Evolutionary conservation across 2,329 filamentous ascomycete genomes (phyloP).

Genomic region (Geosmithia flava): DNA sequence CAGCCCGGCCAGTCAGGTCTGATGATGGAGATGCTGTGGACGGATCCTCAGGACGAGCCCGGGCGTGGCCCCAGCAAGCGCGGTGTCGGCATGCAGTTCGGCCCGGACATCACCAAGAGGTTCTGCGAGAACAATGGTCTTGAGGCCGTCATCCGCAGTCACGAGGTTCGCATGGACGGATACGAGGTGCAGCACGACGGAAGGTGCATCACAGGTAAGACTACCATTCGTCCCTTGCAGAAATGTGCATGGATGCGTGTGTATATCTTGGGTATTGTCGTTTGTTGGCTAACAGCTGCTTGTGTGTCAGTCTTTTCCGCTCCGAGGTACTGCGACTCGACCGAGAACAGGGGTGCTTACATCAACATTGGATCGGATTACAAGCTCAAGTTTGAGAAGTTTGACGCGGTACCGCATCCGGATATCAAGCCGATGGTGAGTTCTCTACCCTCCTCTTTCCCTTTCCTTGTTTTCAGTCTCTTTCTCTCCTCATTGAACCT

Average conservation of each 20-base stretch:
- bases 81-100: constrained; percentile 92
- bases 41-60: constrained; percentile 76
- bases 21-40: constrained; percentile 99
- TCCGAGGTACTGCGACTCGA: constrained; percentile 93
- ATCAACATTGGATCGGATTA: constrained; percentile 92
- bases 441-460: constrained; percentile 1
- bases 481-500: constrained; percentile 3
- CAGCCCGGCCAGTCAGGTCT: constrained; percentile 87
- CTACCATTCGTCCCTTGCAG: not conserved
- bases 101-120: constrained; percentile 86
- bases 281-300: not conserved
- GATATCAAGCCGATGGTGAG: constrained; percentile 84
- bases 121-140: constrained; percentile 96
- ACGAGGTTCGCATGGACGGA: constrained; percentile 98
- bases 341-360: constrained; percentile 95
- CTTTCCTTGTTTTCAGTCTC: not conserved
- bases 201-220: constrained; percentile 80
- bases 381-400: constrained; percentile 85
- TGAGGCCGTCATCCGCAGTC: constrained; percentile 89
- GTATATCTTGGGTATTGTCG: not conserved
- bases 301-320: constrained; percentile 70
- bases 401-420: constrained; percentile 93
- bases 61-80: constrained; percentile 92
- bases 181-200: constrained; percentile 97
- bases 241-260: not conserved